Evolutionary conservation across 139 green algal genomes (phyloP).

Genomic region (Coelastrella sp.): DNA sequence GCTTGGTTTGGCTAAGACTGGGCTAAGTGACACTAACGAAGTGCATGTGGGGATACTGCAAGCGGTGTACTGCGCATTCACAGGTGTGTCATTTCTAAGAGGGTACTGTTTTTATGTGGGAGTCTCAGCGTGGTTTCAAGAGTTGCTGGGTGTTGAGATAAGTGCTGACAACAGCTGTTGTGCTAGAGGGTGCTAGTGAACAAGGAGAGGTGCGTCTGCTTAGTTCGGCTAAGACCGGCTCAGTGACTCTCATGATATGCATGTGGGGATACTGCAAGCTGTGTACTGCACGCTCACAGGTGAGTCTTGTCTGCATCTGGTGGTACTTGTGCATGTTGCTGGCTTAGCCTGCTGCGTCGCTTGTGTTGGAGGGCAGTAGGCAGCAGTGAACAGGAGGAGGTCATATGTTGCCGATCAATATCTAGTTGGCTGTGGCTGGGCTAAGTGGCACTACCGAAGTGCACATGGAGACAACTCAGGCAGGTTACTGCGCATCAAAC

Average conservation of each 20-base stretch:
- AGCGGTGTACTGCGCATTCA: conserved; percentile 47
- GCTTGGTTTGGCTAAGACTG: conserved; percentile 10
- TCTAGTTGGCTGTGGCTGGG: too few relatives aligned
- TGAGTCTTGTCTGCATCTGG: not conserved
- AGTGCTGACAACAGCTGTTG: not conserved
- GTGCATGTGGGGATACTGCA: conserved; percentile 54
- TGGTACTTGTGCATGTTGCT: not conserved
- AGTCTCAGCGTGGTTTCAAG: not conserved
- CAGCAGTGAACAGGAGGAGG: too few relatives aligned
- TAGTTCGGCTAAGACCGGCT: not conserved
- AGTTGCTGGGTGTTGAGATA: too few relatives aligned
- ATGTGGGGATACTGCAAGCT: conserved; percentile 48
- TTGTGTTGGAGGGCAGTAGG: not conserved
- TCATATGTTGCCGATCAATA: too few relatives aligned
- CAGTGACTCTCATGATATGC: conserved; percentile 25
- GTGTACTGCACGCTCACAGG: conserved; percentile 54
- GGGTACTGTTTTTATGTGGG: not conserved
- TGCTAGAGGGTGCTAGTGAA: not conserved
- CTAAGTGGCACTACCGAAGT: too few relatives aligned
- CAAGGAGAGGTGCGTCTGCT: conserved; percentile 38
- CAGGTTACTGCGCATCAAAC: too few relatives aligned
- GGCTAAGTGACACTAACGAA: not conserved
- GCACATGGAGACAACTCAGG: too few relatives aligned
- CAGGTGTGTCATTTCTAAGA: conserved; percentile 51
- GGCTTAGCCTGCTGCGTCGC: not conserved